Percentiles rank a stretch among this genome's conserved stretches.
Evolutionary conservation across 306 rosid species (phyloP).

Genomic region (Lathyrus aphaca): DNA sequence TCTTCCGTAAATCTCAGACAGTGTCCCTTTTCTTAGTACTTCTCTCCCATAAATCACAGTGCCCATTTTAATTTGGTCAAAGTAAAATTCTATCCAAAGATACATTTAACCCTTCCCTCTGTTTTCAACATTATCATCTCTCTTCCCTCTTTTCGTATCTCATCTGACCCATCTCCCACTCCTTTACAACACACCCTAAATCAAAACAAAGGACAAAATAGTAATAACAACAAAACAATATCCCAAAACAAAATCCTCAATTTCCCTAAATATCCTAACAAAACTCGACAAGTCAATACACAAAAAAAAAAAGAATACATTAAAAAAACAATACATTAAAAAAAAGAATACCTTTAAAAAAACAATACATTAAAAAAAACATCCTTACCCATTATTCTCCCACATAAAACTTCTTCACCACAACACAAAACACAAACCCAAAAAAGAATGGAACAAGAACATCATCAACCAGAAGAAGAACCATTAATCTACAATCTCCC

Average conservation of each 20-base stretch:
- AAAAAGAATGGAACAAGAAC: constrained; percentile 38
- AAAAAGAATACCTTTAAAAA: not conserved
- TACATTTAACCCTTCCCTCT: too few species aligned
- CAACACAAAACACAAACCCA: not conserved
- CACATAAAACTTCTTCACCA: not conserved
- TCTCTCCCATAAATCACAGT: too few species aligned
- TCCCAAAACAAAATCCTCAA: not conserved
- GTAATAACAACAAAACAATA: not conserved
- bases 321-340: not conserved
- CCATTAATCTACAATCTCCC: constrained; percentile 74
- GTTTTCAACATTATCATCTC: not conserved
- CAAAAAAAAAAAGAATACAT: not conserved
- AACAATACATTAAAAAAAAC: not conserved
- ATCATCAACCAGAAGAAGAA: not conserved
- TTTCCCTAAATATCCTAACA: not conserved
- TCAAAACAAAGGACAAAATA: not conserved
- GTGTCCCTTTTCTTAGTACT: too few species aligned
- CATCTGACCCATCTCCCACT: not conserved
- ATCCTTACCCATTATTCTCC: not conserved
- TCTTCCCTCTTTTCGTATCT: not conserved
- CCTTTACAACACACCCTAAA: not conserved
- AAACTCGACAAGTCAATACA: not conserved
- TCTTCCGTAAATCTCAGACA: too few species aligned
- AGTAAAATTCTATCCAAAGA: too few species aligned
- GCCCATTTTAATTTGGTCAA: too few species aligned